These are phyloP conservation scores for Sistotremastrum suecicum DNA, from an alignment of 768 basidiomycete species.

Conservation along the genomic window DNA sequence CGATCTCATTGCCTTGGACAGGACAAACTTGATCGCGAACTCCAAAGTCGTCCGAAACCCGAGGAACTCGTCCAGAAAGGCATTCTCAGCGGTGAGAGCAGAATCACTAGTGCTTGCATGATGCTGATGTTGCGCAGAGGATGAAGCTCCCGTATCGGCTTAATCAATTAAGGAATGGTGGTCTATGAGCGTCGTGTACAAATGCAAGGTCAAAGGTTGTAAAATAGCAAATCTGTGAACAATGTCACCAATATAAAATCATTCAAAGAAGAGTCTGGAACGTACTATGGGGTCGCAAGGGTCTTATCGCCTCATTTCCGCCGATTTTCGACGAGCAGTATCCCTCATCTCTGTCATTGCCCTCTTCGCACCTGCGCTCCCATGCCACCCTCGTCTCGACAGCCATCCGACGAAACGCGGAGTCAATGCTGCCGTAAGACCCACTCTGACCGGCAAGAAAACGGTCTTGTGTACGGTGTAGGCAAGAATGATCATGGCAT, in stretches of 20 bases:
- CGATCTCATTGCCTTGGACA: slow-evolving; percentile 13
- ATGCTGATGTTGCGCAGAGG: slow-evolving; percentile 2
- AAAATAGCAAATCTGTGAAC: too few relatives aligned
- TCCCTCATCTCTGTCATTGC: slow-evolving; percentile 36
- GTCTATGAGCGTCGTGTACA: too few relatives aligned
- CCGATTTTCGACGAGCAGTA: slow-evolving; percentile 6
- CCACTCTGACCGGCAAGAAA: slow-evolving; percentile 79
- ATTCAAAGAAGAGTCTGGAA: too few relatives aligned
- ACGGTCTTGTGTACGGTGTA: slow-evolving; percentile 94
- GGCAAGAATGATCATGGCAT: slow-evolving; percentile 85
- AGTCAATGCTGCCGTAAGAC: slow-evolving; percentile 75
- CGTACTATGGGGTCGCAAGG: too few relatives aligned
- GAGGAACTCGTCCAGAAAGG: slow-evolving; percentile 53
- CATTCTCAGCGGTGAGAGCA: slow-evolving; percentile 26
- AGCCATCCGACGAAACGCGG: slow-evolving; percentile 82
- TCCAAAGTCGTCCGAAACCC: slow-evolving; percentile 41
- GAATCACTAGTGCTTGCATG: not conserved
- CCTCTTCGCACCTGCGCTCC: slow-evolving; percentile 50
- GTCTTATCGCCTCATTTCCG: too few relatives aligned
- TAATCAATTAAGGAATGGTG: not conserved
- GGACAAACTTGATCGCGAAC: slow-evolving; percentile 50
- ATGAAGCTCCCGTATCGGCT: not conserved
- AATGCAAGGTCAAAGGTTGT: too few relatives aligned
- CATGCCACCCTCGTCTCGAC: slow-evolving; percentile 67
- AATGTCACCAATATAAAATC: too few relatives aligned